These are phyloP conservation scores for Biscogniauxia marginata DNA, from an alignment of 2,329 filamentous ascomycete genomes.

Conservation along the genomic window DNA sequence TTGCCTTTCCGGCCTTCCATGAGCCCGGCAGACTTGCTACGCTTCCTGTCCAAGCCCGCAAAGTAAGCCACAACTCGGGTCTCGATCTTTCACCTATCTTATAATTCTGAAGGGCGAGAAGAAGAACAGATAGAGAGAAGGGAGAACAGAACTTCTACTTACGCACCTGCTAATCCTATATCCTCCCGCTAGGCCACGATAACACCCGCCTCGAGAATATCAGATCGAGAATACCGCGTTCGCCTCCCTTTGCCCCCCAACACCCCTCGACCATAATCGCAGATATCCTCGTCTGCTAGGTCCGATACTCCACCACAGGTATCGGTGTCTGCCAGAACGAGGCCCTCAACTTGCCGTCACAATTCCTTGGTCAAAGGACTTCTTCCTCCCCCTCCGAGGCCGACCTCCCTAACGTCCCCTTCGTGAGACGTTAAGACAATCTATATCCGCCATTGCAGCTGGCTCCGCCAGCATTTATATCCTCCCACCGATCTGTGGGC, in stretches of 20 bases:
- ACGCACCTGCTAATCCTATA: constrained; percentile 4
- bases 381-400: constrained; percentile 77
- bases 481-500: constrained; percentile 74
- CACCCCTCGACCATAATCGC: constrained; percentile 34
- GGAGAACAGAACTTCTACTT: too few relatives aligned
- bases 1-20: constrained; percentile 61
- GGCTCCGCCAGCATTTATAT: constrained; percentile 79
- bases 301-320: constrained; percentile 79
- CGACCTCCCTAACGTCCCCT: constrained; percentile 88
- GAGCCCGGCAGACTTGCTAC: constrained; percentile 86
- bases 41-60: constrained; percentile 91
- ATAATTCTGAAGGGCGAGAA: neutral
- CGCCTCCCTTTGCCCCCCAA: constrained; percentile 3
- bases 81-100: neutral
- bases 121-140: neutral
- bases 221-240: constrained; percentile 17
- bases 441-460: constrained; percentile 61
- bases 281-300: constrained; percentile 74
- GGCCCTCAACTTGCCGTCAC: constrained; percentile 64
- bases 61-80: constrained; percentile 61
- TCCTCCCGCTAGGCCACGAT: constrained; percentile 51
- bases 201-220: constrained; percentile 46
- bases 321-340: constrained; percentile 78
- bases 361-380: constrained; percentile 83
- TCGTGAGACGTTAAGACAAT: constrained; percentile 58